Evolutionary conservation across 176 grass and related monocot genomes (phyloP).

Genomic region (Hsuehochloa calcarea): DNA sequence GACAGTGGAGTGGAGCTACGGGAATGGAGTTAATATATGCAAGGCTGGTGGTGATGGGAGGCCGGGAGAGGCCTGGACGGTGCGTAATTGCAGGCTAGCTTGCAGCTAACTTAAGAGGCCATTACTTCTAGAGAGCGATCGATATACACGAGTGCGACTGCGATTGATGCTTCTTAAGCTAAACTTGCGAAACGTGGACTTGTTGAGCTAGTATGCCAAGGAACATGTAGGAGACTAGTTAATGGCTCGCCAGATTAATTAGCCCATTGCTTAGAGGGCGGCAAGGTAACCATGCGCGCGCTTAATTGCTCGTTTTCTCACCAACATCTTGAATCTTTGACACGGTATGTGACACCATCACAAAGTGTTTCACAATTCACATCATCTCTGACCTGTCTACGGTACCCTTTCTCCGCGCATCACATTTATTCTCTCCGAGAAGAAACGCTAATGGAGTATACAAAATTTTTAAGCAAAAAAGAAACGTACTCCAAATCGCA

Average conservation of each 20-base stretch:
- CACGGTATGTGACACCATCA: neutral
- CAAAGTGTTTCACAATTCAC: neutral
- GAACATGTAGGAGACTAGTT: neutral
- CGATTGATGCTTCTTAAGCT: neutral
- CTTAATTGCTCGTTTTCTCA: constrained; percentile 33
- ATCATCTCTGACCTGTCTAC: neutral
- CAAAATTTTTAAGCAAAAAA: neutral
- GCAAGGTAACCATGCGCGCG: neutral
- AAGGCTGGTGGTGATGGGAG: constrained; percentile 28
- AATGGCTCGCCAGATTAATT: neutral
- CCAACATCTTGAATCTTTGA: constrained; percentile 31
- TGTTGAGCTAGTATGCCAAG: neutral
- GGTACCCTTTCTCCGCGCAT: neutral
- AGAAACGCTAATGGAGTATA: neutral
- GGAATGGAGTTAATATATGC: constrained; percentile 36
- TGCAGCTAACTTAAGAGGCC: constrained; percentile 64
- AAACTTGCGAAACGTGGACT: constrained; percentile 11
- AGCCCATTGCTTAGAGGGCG: neutral
- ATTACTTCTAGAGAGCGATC: constrained; percentile 56
- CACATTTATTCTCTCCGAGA: neutral
- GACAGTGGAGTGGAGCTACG: constrained; percentile 23
- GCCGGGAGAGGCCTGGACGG: constrained; percentile 15
- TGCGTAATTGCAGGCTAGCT: constrained; percentile 51
- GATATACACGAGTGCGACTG: neutral
- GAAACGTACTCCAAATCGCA: neutral